Evolutionary conservation across 2,329 filamentous ascomycete species (phyloP).

Genomic region (Epichloe gansuensis): DNA sequence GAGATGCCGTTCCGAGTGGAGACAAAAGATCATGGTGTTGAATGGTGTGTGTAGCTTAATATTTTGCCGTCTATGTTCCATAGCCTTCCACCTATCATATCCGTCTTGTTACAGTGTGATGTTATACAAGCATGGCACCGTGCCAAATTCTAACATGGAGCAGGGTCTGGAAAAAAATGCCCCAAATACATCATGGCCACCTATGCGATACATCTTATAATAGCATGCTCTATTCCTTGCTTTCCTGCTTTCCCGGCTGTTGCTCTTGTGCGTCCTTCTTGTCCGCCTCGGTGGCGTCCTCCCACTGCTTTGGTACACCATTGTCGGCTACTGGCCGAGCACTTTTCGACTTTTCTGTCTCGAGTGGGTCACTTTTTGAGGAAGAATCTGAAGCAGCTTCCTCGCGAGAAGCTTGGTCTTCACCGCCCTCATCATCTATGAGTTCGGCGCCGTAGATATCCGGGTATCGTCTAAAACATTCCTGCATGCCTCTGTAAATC

Average conservation of each 20-base stretch:
- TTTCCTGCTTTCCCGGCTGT: constrained; percentile 10
- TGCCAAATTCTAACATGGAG: constrained; percentile 7
- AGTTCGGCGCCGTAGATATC: constrained; percentile 88
- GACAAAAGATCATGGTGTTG: background rate
- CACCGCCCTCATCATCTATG: constrained; percentile 54
- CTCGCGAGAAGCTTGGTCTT: constrained; percentile 12
- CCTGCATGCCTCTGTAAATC: constrained; percentile 72
- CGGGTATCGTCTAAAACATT: constrained; percentile 87
- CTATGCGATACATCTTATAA: background rate
- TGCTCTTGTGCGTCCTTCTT: constrained; percentile 11
- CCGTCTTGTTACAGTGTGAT: constrained; percentile 4
- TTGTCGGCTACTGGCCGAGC: constrained; percentile 4
- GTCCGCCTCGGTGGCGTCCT: constrained; percentile 21
- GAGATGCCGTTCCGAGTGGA: background rate
- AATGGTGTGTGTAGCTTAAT: constrained; percentile 4
- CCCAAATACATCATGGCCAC: background rate
- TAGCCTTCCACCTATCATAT: background rate
- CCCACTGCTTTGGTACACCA: constrained; percentile 10
- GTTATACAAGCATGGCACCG: constrained; percentile 7
- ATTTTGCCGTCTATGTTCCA: constrained; percentile 2
- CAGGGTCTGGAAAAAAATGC: background rate
- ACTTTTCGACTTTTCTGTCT: constrained; percentile 7
- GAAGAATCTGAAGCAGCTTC: background rate
- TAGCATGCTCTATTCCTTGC: background rate
- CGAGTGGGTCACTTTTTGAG: constrained; percentile 4